Evolutionary conservation across 2,329 filamentous ascomycete species (phyloP).

Genomic region (Aspergillus tamarii): DNA sequence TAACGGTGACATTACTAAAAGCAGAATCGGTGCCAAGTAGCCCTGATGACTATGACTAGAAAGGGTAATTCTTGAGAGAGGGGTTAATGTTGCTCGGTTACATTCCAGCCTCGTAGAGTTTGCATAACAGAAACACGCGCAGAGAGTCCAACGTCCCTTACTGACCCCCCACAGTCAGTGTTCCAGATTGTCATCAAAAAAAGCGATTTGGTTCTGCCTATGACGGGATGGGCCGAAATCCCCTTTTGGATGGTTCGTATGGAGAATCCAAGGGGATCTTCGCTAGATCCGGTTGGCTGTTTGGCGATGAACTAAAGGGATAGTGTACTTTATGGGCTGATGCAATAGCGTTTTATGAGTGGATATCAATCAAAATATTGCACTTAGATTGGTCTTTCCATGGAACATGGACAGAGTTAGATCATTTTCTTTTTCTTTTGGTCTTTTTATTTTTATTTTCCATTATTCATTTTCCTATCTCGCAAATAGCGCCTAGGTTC

Average conservation of each 20-base stretch:
- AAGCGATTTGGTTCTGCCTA: neutral
- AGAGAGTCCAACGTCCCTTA: neutral
- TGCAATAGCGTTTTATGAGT: neutral
- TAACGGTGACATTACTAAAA: neutral
- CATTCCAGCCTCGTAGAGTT: neutral
- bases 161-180: neutral
- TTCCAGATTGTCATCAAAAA: neutral
- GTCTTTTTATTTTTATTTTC: neutral
- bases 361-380: neutral
- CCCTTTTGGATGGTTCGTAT: neutral
- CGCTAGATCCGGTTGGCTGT: neutral
- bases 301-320: neutral
- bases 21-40: neutral
- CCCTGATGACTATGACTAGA: neutral
- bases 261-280: neutral
- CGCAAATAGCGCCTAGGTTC: neutral
- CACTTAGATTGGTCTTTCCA: neutral
- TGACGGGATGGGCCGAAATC: conserved; percentile 4
- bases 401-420: neutral
- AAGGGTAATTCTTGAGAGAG: neutral
- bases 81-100: neutral
- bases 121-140: neutral
- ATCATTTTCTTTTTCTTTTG: neutral
- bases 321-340: conserved; percentile 1
- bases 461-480: neutral